phyloP scores from a whole-genome alignment of 257 asterid species.

The Lantana camara region DNA sequence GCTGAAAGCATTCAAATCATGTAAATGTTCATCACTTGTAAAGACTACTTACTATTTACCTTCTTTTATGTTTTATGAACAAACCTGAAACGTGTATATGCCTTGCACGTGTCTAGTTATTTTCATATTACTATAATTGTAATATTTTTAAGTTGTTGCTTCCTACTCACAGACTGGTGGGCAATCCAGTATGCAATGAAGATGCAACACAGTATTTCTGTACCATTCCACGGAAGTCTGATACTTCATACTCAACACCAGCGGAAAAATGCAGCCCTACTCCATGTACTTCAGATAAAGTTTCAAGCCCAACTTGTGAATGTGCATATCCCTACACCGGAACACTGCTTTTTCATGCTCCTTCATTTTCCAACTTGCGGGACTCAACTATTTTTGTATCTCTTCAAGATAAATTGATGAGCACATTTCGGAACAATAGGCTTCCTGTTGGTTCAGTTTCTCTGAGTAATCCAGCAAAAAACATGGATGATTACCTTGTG shows the following conservation, averaged over 20 bases:
- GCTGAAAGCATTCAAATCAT: constrained; percentile 37
- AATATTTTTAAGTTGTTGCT: constrained; percentile 15
- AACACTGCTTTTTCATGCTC: constrained; percentile 63
- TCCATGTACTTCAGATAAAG: constrained; percentile 45
- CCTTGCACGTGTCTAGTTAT: too few relatives aligned
- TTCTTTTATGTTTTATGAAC: too few relatives aligned
- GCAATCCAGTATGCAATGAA: constrained; percentile 56
- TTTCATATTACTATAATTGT: neutral
- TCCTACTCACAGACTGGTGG: constrained; percentile 50
- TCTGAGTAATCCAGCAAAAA: constrained; percentile 60
- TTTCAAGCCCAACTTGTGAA: constrained; percentile 69
- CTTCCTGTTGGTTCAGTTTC: constrained; percentile 76
- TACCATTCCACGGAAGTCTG: constrained; percentile 31
- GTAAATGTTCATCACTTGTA: constrained; percentile 32
- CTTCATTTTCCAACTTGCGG: constrained; percentile 69
- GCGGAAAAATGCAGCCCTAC: constrained; percentile 51
- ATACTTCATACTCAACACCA: constrained; percentile 51
- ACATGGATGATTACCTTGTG: constrained; percentile 54
- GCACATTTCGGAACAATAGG: constrained; percentile 34
- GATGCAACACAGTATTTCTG: constrained; percentile 47
- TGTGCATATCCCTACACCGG: constrained; percentile 84
- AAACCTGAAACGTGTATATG: too few relatives aligned
- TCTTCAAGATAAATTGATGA: constrained; percentile 48
- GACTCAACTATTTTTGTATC: constrained; percentile 36
- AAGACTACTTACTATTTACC: neutral